Evolutionary conservation across 2,329 filamentous ascomycete genomes (phyloP).

Genomic region (Beauveria rudraprayagi): DNA sequence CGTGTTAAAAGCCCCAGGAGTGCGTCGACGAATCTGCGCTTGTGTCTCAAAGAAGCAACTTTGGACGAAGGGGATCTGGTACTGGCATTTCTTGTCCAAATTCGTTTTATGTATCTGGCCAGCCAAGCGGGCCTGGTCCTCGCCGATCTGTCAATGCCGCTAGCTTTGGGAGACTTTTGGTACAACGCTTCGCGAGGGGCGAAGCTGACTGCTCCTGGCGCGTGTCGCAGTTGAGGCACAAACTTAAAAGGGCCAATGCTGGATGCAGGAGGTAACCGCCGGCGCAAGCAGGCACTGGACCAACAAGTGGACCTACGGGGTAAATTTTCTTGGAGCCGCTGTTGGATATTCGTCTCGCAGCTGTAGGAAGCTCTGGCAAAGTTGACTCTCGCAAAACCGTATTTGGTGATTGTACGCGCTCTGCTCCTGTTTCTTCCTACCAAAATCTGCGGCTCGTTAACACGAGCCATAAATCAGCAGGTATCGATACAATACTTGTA

Average conservation of each 20-base stretch:
- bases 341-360: not conserved
- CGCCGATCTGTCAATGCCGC: not conserved
- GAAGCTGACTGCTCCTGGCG: not conserved
- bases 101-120: not conserved
- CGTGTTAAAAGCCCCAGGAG: not conserved
- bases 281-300: not conserved
- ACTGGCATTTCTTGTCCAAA: too few relatives aligned
- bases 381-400: not conserved
- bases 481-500: not conserved
- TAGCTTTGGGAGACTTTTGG: not conserved
- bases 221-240: not conserved
- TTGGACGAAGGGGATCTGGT: not conserved
- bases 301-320: not conserved
- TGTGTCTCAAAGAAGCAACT: not conserved
- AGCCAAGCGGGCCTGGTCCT: not conserved
- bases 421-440: not conserved
- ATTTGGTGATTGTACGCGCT: not conserved
- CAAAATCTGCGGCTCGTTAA: not conserved
- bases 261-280: not conserved
- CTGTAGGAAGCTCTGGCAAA: not conserved
- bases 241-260: not conserved
- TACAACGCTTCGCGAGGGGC: too few relatives aligned
- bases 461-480: not conserved
- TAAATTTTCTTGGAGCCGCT: not conserved
- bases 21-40: not conserved